A percentile compares a stretch with the other conserved stretches of the same genome.
phyloP scores from a whole-genome alignment of 2,329 filamentous ascomycete genomes.

The Ceratocystis albifundus region DNA sequence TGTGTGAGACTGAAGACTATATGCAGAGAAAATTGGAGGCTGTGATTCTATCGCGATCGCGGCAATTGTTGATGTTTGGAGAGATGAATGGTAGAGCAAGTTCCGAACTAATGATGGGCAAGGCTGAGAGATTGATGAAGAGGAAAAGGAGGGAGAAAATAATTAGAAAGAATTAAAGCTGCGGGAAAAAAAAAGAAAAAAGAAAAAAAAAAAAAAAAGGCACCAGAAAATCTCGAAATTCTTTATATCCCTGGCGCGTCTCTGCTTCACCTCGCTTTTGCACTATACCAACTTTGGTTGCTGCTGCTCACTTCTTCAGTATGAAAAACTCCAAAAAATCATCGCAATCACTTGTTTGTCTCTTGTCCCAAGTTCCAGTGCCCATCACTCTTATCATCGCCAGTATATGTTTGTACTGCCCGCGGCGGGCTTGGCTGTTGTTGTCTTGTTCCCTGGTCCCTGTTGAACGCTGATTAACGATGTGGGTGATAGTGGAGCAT shows the following conservation, averaged over 20 bases:
- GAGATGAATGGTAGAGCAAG: not conserved
- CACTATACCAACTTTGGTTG: too few species aligned
- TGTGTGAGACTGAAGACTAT: not conserved
- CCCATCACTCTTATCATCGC: too few species aligned
- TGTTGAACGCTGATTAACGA: too few species aligned
- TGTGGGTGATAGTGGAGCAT: too few species aligned
- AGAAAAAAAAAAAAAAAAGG: conserved; percentile 11
- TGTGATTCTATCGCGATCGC: not conserved
- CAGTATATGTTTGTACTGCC: too few species aligned
- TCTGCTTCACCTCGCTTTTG: too few species aligned
- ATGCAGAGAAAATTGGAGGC: not conserved
- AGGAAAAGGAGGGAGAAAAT: not conserved
- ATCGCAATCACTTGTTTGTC: too few species aligned
- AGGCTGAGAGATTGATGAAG: not conserved
- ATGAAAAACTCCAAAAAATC: too few species aligned
- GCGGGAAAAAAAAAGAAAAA: conserved; percentile 15
- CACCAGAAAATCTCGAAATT: not conserved
- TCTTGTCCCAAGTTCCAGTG: too few species aligned
- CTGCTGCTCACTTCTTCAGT: too few species aligned
- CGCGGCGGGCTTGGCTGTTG: too few species aligned
- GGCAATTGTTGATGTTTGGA: not conserved
- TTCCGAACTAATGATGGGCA: not conserved
- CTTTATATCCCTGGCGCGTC: not conserved
- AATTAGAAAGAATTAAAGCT: not conserved
- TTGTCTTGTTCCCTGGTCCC: too few species aligned